Percentiles rank a stretch among this genome's conserved stretches.
phyloP scores from a whole-genome alignment of 345 rosid species.

The Gossypium longicalyx region DNA sequence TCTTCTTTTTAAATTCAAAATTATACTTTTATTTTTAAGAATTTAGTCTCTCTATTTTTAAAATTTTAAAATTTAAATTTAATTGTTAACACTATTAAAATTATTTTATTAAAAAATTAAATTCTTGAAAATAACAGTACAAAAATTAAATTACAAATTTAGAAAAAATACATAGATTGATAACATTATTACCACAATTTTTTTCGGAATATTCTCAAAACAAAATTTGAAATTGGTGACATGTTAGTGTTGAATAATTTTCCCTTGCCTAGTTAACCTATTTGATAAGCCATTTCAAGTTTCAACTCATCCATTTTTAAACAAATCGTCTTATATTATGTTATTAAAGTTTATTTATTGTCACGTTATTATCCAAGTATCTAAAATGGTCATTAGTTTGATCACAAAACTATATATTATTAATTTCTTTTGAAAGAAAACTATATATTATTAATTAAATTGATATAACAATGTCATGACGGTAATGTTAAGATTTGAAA shows the following conservation, averaged over 20 bases:
- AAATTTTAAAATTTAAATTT: no score
- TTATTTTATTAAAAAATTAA: no score
- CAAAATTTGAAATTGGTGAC: not conserved
- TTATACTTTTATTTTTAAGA: no score
- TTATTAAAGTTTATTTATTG: not conserved
- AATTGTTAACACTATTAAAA: no score
- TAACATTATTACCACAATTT: not conserved
- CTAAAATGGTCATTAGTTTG: not conserved
- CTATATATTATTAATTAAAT: not conserved
- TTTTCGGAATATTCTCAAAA: not conserved
- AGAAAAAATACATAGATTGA: no score
- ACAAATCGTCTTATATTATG: not conserved
- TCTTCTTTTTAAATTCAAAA: no score
- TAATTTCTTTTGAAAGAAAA: not conserved
- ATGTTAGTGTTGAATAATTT: no score
- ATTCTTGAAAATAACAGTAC: no score
- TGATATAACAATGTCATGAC: not conserved
- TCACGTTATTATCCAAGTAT: not conserved
- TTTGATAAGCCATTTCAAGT: not conserved
- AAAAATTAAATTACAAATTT: no score
- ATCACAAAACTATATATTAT: not conserved
- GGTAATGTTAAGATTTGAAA: not conserved
- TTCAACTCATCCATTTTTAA: not conserved
- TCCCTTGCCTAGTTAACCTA: not conserved
- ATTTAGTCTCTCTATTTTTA: rapidly evolving